Conservation (phyloP, 2,329 filamentous ascomycete species). For the Arthroderma sp. region DNA sequence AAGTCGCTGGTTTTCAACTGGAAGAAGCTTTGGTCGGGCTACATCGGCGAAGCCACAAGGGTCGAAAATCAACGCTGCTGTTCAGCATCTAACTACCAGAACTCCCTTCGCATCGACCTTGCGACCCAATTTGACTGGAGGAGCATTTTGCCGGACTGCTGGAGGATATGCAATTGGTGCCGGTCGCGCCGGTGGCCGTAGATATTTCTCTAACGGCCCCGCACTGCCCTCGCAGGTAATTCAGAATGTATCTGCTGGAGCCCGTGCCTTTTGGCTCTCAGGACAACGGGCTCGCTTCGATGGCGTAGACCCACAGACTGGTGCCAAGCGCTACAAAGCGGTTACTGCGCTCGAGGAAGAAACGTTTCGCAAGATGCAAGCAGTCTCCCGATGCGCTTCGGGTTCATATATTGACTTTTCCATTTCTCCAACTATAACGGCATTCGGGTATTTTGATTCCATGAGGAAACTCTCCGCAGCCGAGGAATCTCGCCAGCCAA, state of each 20-base stretch:
- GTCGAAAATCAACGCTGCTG: conserved; percentile 42
- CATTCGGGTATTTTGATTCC: conserved; percentile 55
- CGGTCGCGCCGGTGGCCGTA: conserved; percentile 54
- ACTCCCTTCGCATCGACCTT: conserved; percentile 81
- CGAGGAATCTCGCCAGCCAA: conserved; percentile 36
- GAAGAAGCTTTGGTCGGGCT: conserved; percentile 29
- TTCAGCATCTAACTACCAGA: conserved; percentile 54
- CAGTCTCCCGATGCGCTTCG: conserved; percentile 39
- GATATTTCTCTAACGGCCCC: conserved; percentile 84
- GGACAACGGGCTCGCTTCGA: conserved; percentile 82
- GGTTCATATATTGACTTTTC: conserved; percentile 83
- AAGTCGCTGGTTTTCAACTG: conserved; percentile 50
- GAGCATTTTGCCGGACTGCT: conserved; percentile 67
- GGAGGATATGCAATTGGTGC: conserved; percentile 74
- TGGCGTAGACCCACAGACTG: conserved; percentile 52
- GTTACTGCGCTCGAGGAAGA: conserved; percentile 66
- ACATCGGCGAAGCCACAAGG: conserved; percentile 42
- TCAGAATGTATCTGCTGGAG: conserved; percentile 85
- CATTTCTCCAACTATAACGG: conserved; percentile 78
- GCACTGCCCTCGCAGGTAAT: conserved; percentile 79
- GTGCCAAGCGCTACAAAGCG: conserved; percentile 65
- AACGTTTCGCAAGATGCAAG: conserved; percentile 53
- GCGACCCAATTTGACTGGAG: conserved; percentile 82
- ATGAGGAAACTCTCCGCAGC: conserved; percentile 18
- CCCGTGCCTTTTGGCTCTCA: conserved; percentile 83